phyloP scores from a whole-genome alignment of 305 asterid species.

The Fraxinus sp. region DNA sequence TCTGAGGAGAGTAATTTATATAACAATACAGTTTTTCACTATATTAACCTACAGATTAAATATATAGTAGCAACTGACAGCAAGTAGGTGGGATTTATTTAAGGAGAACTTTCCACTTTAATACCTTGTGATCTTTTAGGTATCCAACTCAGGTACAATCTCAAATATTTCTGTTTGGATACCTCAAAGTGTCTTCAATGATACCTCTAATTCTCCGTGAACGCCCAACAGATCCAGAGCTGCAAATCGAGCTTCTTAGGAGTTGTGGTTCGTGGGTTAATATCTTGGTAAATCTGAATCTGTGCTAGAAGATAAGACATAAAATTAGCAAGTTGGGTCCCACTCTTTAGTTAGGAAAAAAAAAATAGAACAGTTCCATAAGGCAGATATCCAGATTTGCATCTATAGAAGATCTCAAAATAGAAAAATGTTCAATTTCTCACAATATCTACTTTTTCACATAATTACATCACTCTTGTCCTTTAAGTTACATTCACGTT shows the following conservation, averaged over 20 bases:
- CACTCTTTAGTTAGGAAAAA: neutral
- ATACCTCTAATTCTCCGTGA: neutral
- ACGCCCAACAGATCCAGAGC: neutral
- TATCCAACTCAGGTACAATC: neutral
- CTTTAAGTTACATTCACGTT: neutral
- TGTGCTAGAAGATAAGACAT: neutral
- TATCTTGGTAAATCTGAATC: neutral
- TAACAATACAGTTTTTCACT: neutral
- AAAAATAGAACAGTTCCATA: neutral
- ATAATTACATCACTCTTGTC: neutral
- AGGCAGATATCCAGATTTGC: neutral
- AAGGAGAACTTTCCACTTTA: neutral
- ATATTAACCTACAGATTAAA: neutral
- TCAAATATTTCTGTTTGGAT: neutral
- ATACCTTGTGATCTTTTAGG: neutral
- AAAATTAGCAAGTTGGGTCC: neutral
- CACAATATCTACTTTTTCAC: neutral
- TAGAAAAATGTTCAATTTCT: neutral
- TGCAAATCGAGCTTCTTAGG: neutral
- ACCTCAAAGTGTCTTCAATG: neutral
- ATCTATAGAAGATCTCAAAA: neutral
- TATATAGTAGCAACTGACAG: neutral
- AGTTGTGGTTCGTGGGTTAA: neutral
- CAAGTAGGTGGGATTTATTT: neutral
- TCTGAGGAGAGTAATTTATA: neutral